Conservation (phyloP, 768 basidiomycete species). For the Cystofilobasidium macerans region DNA sequence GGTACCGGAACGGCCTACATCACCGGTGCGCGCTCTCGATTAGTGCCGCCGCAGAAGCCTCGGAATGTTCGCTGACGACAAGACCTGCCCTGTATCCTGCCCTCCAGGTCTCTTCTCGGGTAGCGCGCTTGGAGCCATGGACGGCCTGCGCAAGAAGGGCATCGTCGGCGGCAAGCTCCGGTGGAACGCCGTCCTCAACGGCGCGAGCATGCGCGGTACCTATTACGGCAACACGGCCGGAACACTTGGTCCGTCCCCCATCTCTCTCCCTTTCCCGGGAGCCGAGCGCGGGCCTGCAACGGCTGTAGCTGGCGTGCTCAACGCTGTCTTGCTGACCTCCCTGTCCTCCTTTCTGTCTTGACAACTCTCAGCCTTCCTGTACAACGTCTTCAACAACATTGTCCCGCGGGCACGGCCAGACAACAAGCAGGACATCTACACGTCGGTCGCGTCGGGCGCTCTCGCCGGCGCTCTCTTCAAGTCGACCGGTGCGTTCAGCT, state of each 20-base stretch:
- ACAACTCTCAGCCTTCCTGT: constrained; percentile 72
- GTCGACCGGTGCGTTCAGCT: constrained; percentile 46
- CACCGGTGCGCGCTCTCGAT: constrained; percentile 64
- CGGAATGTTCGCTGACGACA: constrained; percentile 43
- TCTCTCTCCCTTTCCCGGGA: not conserved
- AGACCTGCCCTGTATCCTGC: constrained; percentile 47
- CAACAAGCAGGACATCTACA: constrained; percentile 65
- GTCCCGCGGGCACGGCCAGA: constrained; percentile 49
- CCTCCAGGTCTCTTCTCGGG: constrained; percentile 80
- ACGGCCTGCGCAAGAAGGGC: constrained; percentile 65
- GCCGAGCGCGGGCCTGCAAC: no score
- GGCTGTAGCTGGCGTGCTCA: no score
- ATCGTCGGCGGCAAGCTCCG: constrained; percentile 49
- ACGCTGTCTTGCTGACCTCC: not conserved
- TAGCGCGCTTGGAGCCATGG: constrained; percentile 89
- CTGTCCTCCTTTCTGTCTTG: constrained; percentile 21
- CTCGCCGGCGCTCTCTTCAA: constrained; percentile 85
- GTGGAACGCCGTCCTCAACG: constrained; percentile 94
- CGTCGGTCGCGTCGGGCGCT: constrained; percentile 85
- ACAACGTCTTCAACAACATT: constrained; percentile 91
- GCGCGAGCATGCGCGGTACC: constrained; percentile 88
- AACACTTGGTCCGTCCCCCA: constrained; percentile 73
- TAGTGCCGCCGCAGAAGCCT: no score
- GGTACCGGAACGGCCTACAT: constrained; percentile 99
- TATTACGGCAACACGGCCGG: constrained; percentile 98